Conservation (phyloP, 2,329 filamentous ascomycete species). For the Ophiostoma fasciatum region DNA sequence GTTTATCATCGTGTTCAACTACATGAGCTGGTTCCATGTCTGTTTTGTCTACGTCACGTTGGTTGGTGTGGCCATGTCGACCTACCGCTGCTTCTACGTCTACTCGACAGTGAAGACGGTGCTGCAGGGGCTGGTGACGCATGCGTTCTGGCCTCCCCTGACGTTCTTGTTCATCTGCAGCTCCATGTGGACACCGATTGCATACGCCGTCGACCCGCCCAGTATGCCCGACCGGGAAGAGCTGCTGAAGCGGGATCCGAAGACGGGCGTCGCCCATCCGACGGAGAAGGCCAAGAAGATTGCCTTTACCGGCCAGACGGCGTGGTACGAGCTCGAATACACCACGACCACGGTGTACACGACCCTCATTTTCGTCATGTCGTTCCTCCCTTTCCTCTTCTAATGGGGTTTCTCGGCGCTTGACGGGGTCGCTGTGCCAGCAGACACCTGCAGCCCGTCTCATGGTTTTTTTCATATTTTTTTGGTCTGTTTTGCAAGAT, state of each 20-base stretch:
- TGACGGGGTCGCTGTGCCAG: too few species aligned
- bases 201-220: slow-evolving; percentile 48
- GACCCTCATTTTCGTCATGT: slow-evolving; percentile 29
- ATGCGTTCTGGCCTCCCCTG: slow-evolving; percentile 47
- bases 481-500: too few species aligned
- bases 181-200: slow-evolving; percentile 42
- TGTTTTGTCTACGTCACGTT: slow-evolving; percentile 38
- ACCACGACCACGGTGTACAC: slow-evolving; percentile 36
- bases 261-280: slow-evolving; percentile 38
- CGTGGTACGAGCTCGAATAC: slow-evolving; percentile 42
- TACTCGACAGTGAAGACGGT: slow-evolving; percentile 19
- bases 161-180: slow-evolving; percentile 40
- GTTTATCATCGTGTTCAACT: slow-evolving; percentile 39
- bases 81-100: slow-evolving; percentile 32
- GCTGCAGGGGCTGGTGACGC: slow-evolving; percentile 39
- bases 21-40: slow-evolving; percentile 40
- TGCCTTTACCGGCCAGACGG: slow-evolving; percentile 26
- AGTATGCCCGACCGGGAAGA: slow-evolving; percentile 23
- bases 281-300: slow-evolving; percentile 26
- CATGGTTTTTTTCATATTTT: too few species aligned
- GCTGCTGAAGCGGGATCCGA: slow-evolving; percentile 37
- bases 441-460: too few species aligned
- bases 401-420: too few species aligned
- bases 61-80: slow-evolving; percentile 32
- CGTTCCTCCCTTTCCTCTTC: slow-evolving; percentile 7